phyloP scores from a whole-genome alignment of 352 stramenopile genomes.

The Globisporangium paddicum region DNA sequence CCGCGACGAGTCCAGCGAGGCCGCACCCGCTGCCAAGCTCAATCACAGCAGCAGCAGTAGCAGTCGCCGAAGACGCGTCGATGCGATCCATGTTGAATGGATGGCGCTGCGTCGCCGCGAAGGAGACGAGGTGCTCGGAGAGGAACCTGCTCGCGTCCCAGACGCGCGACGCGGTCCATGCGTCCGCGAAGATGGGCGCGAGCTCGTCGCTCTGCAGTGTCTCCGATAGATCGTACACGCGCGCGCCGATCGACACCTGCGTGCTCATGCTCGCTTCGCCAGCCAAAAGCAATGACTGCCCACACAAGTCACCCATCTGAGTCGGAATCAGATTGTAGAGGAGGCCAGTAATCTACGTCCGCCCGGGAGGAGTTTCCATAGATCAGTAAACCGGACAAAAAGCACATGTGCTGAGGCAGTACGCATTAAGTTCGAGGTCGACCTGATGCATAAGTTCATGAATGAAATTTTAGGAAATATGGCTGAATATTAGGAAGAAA shows the following conservation, averaged over 20 bases:
- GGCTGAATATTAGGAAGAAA: too few relatives aligned
- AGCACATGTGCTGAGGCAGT: not conserved
- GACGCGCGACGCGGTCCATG: conserved; percentile 75
- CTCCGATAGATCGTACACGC: conserved; percentile 67
- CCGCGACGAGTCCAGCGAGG: conserved; percentile 63
- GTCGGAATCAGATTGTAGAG: not conserved
- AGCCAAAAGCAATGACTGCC: not conserved
- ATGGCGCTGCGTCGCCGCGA: conserved; percentile 16
- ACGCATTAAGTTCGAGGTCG: too few relatives aligned
- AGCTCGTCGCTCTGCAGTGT: conserved; percentile 65
- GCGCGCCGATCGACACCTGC: conserved; percentile 39
- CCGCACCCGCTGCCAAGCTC: conserved; percentile 79
- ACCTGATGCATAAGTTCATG: too few relatives aligned
- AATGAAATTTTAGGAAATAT: too few relatives aligned
- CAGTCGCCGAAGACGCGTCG: too few relatives aligned
- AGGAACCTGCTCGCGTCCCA: conserved; percentile 73
- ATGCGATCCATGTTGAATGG: conserved; percentile 8
- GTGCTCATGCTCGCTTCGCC: conserved; percentile 10
- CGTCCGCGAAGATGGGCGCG: conserved; percentile 76
- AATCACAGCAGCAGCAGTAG: conserved; percentile 37
- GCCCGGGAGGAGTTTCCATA: too few relatives aligned
- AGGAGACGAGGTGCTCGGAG: conserved; percentile 44
- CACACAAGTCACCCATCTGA: not conserved
- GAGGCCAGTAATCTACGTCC: too few relatives aligned
- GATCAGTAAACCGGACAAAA: not conserved